A percentile compares a stretch with the other conserved stretches of the same genome.
phyloP scores from a whole-genome alignment of 192 early-diverging fungal species.

The Backusella psychrophila region DNA sequence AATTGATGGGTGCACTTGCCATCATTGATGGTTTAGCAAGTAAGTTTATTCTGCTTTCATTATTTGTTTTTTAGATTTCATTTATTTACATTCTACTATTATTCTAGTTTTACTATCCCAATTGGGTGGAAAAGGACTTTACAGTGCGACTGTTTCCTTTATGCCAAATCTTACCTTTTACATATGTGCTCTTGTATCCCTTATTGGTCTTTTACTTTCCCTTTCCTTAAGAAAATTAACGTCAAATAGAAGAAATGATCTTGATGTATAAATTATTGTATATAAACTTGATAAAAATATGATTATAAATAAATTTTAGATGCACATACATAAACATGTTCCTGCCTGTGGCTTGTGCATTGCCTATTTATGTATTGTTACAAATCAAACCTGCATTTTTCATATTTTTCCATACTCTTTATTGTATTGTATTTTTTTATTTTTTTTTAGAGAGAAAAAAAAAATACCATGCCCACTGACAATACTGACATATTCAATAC shows the following conservation, averaged over 20 bases:
- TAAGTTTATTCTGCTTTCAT: not conserved
- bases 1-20: slow-evolving; percentile 43
- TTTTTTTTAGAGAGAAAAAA: not conserved
- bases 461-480: not conserved
- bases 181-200: slow-evolving; percentile 13
- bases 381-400: not conserved
- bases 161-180: slow-evolving; percentile 45
- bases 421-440: not conserved
- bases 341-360: not conserved
- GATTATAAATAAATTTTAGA: not conserved
- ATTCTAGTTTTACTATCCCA: slow-evolving; percentile 34
- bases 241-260: not conserved
- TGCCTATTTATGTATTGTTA: not conserved
- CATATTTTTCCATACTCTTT: not conserved
- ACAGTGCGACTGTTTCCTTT: slow-evolving; percentile 32
- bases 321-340: not conserved
- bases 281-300: not conserved
- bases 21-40: slow-evolving; percentile 42
- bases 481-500: not conserved
- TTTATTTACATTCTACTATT: not conserved
- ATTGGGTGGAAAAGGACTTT: slow-evolving; percentile 40
- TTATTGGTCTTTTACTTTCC: not conserved
- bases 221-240: not conserved
- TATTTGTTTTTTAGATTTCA: not conserved
- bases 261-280: not conserved